phyloP scores from a whole-genome alignment of 1,139 yeast species.

The Geotrichum klebahnii region DNA sequence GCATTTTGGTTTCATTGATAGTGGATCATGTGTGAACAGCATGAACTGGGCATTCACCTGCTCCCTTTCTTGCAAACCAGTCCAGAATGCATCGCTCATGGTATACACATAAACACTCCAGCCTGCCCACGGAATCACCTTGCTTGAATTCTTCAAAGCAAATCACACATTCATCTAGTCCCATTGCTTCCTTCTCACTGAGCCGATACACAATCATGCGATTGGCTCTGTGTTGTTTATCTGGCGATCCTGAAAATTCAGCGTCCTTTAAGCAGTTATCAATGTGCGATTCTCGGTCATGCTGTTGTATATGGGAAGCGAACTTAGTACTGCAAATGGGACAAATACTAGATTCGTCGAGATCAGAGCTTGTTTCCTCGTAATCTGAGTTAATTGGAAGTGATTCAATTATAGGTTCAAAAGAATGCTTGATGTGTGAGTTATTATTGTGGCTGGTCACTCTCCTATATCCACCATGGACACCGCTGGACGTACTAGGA shows the following conservation, averaged over 20 bases:
- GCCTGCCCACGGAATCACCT: constrained; percentile 84
- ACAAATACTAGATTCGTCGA: constrained; percentile 32
- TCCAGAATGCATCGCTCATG: constrained; percentile 85
- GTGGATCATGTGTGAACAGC: constrained; percentile 39
- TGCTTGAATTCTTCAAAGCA: constrained; percentile 84
- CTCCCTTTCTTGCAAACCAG: constrained; percentile 86
- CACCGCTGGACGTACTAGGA: constrained; percentile 5
- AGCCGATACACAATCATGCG: constrained; percentile 82
- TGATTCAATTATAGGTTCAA: constrained; percentile 18
- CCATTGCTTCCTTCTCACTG: constrained; percentile 43
- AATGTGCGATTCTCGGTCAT: constrained; percentile 62
- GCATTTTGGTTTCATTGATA: not conserved
- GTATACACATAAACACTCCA: constrained; percentile 91
- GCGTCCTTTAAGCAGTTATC: constrained; percentile 61
- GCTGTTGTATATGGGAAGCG: constrained; percentile 34
- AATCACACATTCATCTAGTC: constrained; percentile 70
- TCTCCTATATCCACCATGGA: not conserved
- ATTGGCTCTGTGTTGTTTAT: constrained; percentile 50
- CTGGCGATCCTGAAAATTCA: constrained; percentile 62
- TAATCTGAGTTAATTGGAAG: constrained; percentile 22
- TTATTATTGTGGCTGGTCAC: not conserved
- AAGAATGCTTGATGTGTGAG: constrained; percentile 2
- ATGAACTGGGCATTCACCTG: constrained; percentile 84
- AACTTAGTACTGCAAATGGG: constrained; percentile 11
- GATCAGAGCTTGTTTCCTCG: constrained; percentile 26